Evolutionary conservation across 345 rosid species (phyloP), one percentile per base, ranked within the genome.

Genomic region (Barbarea vulgaris): DNA sequence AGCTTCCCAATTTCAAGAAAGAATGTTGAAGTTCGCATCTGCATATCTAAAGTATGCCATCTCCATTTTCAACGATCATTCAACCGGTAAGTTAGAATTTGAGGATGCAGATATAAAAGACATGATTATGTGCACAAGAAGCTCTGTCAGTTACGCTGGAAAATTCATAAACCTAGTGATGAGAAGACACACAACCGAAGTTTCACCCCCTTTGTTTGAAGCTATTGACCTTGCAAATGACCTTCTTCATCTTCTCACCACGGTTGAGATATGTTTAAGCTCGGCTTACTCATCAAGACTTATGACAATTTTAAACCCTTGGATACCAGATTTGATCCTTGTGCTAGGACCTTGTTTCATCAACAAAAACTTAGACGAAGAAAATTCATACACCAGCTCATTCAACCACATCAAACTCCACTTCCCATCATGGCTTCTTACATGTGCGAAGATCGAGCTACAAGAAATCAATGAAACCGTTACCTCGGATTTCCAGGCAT

Each of bases 271-370:
- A 64, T 73, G 72, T 51, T 10, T 86, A 72, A 85, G 96, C 41
- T 83, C 88, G 15, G 78, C 77, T 52, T 83, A 69, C 11, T 91
- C 93, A 24, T 79, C 80, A 39, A 84, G 85, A 33, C 77, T 92
- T 72, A 50, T 87, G 60, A 76, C 88, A 46, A 87, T 75, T 64
- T 81, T 83, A 47, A 90, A 80, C 81, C 81, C 89, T 51, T 95
- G 99, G 97, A 76, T 95, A 71, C 96, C 97, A 48, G 99, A 95
- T 88, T 67, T 92, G 81, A 74, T 89, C 82, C 88, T 95, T 70
- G 91, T 88, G 67, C 68, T 95, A 69, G 97, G 90, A 54, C 87
- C 83, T 64, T 69, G 79, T 39, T 76, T 84, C 74, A 64, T 87
- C 72, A 78, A 80, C 19, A 55, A 80, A 48, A 77, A 68, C 68